Evolutionary conservation across 306 rosid genomes (phyloP), one percentile per base, ranked within the genome.

Genomic region (Inga oerstediana): DNA sequence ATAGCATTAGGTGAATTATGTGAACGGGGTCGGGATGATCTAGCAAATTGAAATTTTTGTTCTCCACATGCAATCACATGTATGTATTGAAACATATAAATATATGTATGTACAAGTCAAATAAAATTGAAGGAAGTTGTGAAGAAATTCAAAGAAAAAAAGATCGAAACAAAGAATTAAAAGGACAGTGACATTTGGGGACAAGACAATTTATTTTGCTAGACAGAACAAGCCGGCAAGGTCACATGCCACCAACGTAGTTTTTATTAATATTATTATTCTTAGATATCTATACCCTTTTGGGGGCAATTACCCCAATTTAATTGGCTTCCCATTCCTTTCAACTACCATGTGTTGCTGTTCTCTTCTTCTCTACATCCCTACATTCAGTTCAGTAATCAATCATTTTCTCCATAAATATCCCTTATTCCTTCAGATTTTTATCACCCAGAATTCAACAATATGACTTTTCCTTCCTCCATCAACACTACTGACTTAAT

Each of bases 291-390:
- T 54, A 39, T 17, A 0, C 15, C 59, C 61, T 14, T 56, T 22
- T 35, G 44, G 59, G 59, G 43, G 62, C 44, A 43, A 64, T 75
- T 81, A 58, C 17, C 69, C 43, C 43, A 22, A 51, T 37, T 65
- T 41, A 75, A 75, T 82, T 37, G 24, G 59, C 45, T 39, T 75
- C 59, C 37, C 0, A 24, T 44, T 65, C 35, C 34, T 48, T 65
- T 51, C 84, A 81, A 81, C 84, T 34, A 81, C 80, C 74, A 73
- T 74, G 79, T 73, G 64, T 73, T 61, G 48, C 22, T 62, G 65
- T 22, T 58, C 27, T 20, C 5, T 58, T 58, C 32, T 58, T 22
- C 24, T 6, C 9, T 20, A 66, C 76, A 41, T 75, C 76, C 27
- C 76, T 37, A 14, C 22, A 41, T 76, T 51, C 72, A 76, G 39